Evolutionary conservation across 306 rosid genomes (phyloP), one percentile per base, ranked within the genome.

Genomic region (Dryas octopetala): DNA sequence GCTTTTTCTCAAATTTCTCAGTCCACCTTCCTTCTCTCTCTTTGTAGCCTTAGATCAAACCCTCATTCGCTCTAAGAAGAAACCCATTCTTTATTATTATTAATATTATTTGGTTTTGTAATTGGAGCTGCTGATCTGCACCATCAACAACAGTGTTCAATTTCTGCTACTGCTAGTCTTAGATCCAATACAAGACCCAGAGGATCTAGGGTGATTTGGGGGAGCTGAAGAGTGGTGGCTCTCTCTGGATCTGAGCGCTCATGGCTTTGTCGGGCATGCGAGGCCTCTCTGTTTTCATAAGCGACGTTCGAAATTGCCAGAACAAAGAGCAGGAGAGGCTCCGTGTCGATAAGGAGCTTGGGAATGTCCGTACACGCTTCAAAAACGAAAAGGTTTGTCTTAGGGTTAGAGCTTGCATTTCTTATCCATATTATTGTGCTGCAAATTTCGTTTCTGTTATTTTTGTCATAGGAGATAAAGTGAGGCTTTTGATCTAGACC

Each of bases 241-340:
- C 68, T 79, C 70, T 77, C 75, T 78, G 91, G 93, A 89, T 89
- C 99, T 88, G 87, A 70, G 65, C 71, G 77, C 80, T 66, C 84
- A 96, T 96, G 99, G 96, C 99, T 75, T 85, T 90, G 91, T 92
- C 98, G 47, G 98, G 98, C 79, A 96, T 96, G 99, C 78, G 99
- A 84, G 99, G 99, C 41, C 96, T 96, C 77, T 92, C 99, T 75
- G 99, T 96, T 19, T 96, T 96, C 76, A 96, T 96, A 75, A 96
- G 99, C 84, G 98, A 96, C 82, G 52, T 96, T 58, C 99, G 98
- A 57, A 96, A 96, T 88, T 96, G 98, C 80, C 99, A 80, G 85
- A 96, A 96, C 84, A 96, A 96, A 83, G 99, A 96, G 82, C 98
- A 86, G 74, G 99, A 96, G 84, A 82, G 99, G 87, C 91, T 90